phyloP scores from a whole-genome alignment of 768 basidiomycete species.

The Tylopilus cervinicoccineus region DNA sequence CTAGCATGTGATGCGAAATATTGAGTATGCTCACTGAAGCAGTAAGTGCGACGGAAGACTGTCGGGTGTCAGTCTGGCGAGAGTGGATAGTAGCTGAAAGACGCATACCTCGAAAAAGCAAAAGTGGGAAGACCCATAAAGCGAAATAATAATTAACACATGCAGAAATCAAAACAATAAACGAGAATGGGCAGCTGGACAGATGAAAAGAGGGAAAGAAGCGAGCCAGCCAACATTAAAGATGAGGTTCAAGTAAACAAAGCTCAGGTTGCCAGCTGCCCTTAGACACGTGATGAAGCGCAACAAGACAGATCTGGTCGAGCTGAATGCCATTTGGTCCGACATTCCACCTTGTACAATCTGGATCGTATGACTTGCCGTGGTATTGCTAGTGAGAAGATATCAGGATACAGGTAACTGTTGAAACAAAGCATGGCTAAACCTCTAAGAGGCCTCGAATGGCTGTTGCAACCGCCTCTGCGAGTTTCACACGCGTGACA shows the following conservation, averaged over 20 bases:
- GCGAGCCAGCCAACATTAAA: conserved; percentile 3
- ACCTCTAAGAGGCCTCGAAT: conserved; percentile 65
- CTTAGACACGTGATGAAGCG: conserved; percentile 73
- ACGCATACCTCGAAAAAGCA: conserved; percentile 4
- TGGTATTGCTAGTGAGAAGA: conserved; percentile 10
- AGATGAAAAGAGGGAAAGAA: background rate
- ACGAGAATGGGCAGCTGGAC: background rate
- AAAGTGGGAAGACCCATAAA: background rate
- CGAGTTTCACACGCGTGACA: conserved; percentile 68
- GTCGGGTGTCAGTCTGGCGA: background rate
- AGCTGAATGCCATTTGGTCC: conserved; percentile 24
- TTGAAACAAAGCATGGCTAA: background rate
- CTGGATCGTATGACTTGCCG: conserved; percentile 7
- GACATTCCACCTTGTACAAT: conserved; percentile 19
- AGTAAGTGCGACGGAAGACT: background rate
- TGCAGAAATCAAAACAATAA: background rate
- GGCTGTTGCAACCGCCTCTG: conserved; percentile 70
- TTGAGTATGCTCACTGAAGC: background rate
- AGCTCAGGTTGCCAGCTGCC: conserved; percentile 79
- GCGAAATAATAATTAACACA: background rate
- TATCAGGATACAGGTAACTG: conserved; percentile 10
- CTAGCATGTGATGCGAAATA: conserved; percentile 3
- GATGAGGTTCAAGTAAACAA: conserved; percentile 38
- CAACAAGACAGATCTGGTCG: conserved; percentile 49
- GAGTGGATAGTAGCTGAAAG: background rate